Conservation (phyloP, 2,329 filamentous ascomycete genomes). For the Fusarium xylarioides region DNA sequence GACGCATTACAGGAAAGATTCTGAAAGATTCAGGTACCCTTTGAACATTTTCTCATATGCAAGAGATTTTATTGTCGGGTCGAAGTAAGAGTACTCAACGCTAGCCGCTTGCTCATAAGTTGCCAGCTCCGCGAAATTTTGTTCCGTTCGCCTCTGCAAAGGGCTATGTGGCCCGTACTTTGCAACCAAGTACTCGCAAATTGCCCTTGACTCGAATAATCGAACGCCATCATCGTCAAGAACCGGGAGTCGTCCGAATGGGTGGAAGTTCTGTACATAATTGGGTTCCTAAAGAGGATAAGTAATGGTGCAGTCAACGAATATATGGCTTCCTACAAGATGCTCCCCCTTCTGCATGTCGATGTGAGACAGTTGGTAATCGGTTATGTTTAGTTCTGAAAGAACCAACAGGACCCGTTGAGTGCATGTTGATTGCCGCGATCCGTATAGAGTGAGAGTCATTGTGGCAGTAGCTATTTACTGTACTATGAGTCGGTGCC, state of each 20-base stretch:
- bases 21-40: accelerated
- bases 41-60: background rate
- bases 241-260: background rate
- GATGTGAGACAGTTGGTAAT: background rate
- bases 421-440: background rate
- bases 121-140: background rate
- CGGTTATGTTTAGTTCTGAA: background rate
- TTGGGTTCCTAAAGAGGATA: background rate
- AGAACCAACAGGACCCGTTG: background rate
- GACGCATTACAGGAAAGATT: accelerated
- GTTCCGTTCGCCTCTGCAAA: background rate
- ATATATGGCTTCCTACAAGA: background rate
- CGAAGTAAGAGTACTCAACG: background rate
- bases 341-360: background rate
- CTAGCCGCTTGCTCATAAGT: background rate
- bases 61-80: background rate
- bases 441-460: background rate
- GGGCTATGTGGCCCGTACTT: background rate
- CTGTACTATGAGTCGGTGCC: background rate
- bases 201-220: background rate
- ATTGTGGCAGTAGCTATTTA: background rate
- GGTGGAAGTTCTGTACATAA: background rate
- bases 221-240: background rate
- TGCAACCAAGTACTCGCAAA: background rate
- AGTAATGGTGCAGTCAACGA: background rate